Percentiles rank a stretch among this genome's conserved stretches.
These are phyloP conservation scores for Erysimum pusillum DNA, from an alignment of 441 rosid genomes.

Conservation along the genomic window DNA sequence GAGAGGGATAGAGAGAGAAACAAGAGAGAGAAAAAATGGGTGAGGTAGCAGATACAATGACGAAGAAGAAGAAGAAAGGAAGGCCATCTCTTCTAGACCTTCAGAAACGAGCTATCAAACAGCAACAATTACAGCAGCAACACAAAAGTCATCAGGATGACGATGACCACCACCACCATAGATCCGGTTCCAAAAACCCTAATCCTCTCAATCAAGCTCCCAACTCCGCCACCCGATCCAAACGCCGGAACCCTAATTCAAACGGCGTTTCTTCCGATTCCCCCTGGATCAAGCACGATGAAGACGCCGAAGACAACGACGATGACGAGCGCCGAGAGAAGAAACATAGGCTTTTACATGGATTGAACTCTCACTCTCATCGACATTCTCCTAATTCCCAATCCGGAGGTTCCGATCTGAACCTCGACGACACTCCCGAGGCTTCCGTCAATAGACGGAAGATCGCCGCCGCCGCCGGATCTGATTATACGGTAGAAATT, in stretches of 20 bases:
- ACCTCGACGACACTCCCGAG: slow-evolving; percentile 53
- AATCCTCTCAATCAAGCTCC: slow-evolving; percentile 41
- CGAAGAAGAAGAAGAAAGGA: slow-evolving; percentile 94
- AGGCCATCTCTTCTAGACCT: slow-evolving; percentile 91
- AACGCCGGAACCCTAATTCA: slow-evolving; percentile 56
- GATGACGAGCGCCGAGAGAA: slow-evolving; percentile 80
- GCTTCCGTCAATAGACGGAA: slow-evolving; percentile 49
- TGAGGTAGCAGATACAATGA: slow-evolving; percentile 60
- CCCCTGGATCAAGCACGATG: slow-evolving; percentile 42
- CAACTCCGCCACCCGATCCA: slow-evolving; percentile 55
- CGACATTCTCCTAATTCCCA: slow-evolving; percentile 45
- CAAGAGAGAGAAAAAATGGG: slow-evolving; percentile 53
- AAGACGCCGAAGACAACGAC: slow-evolving; percentile 53
- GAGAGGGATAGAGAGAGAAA: slow-evolving; percentile 27
- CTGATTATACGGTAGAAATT: slow-evolving; percentile 63
- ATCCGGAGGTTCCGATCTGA: slow-evolving; percentile 42
- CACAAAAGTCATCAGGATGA: slow-evolving; percentile 29
- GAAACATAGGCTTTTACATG: slow-evolving; percentile 74
- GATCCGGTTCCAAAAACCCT: slow-evolving; percentile 62
- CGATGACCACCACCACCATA: slow-evolving; percentile 25
- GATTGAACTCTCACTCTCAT: slow-evolving; percentile 55
- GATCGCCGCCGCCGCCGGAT: slow-evolving; percentile 58
- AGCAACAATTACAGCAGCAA: slow-evolving; percentile 58
- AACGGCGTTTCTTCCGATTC: slow-evolving; percentile 48
- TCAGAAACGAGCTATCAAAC: slow-evolving; percentile 86